Evolutionary conservation across 139 green algal species (phyloP).

Genomic region (Spirogloea muscicola): DNA sequence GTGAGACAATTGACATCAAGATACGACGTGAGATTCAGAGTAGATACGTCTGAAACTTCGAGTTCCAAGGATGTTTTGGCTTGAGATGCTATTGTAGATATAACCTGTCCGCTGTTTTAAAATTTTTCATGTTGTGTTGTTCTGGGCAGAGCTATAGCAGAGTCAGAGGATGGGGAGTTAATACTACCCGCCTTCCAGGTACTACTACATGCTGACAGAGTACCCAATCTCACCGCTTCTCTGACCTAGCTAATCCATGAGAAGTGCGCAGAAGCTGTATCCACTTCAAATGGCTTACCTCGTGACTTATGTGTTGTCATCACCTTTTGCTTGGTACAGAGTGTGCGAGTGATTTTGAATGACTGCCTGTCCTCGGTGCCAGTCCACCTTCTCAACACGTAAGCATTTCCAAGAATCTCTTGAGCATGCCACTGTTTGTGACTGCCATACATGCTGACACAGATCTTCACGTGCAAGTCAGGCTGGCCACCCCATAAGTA

Average conservation of each 20-base stretch:
- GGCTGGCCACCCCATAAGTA: neutral
- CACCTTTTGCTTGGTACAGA: constrained; percentile 18
- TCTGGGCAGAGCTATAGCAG: constrained; percentile 23
- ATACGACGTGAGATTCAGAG: neutral
- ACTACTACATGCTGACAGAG: neutral
- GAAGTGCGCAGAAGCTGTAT: no score
- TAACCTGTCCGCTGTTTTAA: no score
- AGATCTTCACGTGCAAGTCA: neutral
- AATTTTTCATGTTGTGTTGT: no score
- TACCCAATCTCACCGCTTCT: no score
- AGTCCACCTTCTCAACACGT: constrained; percentile 16
- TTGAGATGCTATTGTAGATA: no score
- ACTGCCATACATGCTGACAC: neutral
- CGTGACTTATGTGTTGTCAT: no score
- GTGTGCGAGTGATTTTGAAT: constrained; percentile 35
- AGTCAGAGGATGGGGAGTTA: constrained; percentile 7
- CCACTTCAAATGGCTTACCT: no score
- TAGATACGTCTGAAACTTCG: no score
- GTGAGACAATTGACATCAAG: neutral
- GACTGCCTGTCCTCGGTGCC: constrained; percentile 45
- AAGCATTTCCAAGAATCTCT: neutral
- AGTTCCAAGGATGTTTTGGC: no score
- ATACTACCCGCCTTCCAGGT: constrained; percentile 38
- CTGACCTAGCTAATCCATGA: no score
- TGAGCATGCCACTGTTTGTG: neutral